These are phyloP conservation scores for Citrus mangshanensis DNA, from an alignment of 345 rosid species.

Conservation along the genomic window DNA sequence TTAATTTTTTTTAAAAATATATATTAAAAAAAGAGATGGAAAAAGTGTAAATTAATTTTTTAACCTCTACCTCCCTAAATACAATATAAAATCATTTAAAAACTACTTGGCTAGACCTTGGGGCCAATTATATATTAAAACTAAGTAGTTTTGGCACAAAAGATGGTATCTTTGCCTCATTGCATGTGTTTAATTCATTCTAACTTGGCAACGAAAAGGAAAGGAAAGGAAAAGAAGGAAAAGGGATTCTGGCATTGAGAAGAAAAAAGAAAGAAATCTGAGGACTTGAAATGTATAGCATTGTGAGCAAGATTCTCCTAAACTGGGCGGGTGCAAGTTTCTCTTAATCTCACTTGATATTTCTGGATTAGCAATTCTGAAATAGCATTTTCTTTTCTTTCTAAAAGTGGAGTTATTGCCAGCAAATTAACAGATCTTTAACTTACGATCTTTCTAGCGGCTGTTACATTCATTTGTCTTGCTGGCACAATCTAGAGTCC, in stretches of 20 bases:
- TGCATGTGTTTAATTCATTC: neutral
- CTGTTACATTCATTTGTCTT: neutral
- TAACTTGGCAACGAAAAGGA: neutral
- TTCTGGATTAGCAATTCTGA: neutral
- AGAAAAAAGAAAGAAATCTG: neutral
- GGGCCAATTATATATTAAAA: too few relatives aligned
- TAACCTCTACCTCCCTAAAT: fast-evolving
- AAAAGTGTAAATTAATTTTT: too few relatives aligned
- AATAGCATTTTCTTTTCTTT: neutral
- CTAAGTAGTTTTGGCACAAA: too few relatives aligned
- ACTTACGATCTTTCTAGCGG: neutral
- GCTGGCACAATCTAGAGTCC: neutral
- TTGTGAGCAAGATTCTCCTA: neutral
- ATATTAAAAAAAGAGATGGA: too few relatives aligned
- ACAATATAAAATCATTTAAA: too few relatives aligned
- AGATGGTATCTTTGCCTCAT: neutral
- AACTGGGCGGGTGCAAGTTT: neutral
- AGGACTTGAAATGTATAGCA: neutral
- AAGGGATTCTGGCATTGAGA: neutral
- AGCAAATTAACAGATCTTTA: neutral
- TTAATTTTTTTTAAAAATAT: too few relatives aligned
- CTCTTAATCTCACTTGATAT: neutral
- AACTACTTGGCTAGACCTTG: too few relatives aligned
- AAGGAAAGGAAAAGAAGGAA: neutral
- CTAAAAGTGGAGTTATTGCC: neutral